phyloP scores from a whole-genome alignment of 208 protist species.

The Crithidia brevicula region DNA sequence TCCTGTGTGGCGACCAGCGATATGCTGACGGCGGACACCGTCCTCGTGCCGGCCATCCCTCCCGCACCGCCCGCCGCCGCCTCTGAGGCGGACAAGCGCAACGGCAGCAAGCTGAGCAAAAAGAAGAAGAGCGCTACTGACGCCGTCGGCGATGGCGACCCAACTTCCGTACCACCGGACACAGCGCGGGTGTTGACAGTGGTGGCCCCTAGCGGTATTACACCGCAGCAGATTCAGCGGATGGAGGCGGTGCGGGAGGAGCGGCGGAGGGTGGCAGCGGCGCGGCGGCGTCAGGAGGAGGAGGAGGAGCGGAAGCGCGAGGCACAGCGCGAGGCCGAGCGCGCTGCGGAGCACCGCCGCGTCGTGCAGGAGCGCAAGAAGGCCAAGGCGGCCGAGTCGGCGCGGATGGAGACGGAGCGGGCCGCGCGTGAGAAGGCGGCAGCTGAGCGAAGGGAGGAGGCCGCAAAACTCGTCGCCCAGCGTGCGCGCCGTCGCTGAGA shows the following conservation, averaged over 20 bases:
- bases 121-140: neutral
- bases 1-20: constrained; percentile 14
- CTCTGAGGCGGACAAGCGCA: neutral
- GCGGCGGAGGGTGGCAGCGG: constrained; percentile 50
- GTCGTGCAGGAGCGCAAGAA: constrained; percentile 68
- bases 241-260: constrained; percentile 58
- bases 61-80: neutral
- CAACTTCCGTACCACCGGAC: constrained; percentile 11
- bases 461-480: constrained; percentile 47
- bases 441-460: constrained; percentile 45
- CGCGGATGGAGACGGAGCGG: constrained; percentile 35
- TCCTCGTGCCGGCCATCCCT: constrained; percentile 21
- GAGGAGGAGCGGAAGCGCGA: constrained; percentile 57
- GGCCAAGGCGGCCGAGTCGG: constrained; percentile 34
- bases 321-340: constrained; percentile 51
- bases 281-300: constrained; percentile 51
- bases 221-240: constrained; percentile 36
- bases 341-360: constrained; percentile 49
- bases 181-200: constrained; percentile 25
- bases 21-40: constrained; percentile 20
- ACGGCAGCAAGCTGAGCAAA: neutral
- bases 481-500: constrained; percentile 17
- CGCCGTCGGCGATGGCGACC: neutral
- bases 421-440: constrained; percentile 36
- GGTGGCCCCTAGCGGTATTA: constrained; percentile 50